These are phyloP conservation scores for Epichloe glyceriae DNA, from an alignment of 2,329 filamentous ascomycete genomes.

Conservation along the genomic window DNA sequence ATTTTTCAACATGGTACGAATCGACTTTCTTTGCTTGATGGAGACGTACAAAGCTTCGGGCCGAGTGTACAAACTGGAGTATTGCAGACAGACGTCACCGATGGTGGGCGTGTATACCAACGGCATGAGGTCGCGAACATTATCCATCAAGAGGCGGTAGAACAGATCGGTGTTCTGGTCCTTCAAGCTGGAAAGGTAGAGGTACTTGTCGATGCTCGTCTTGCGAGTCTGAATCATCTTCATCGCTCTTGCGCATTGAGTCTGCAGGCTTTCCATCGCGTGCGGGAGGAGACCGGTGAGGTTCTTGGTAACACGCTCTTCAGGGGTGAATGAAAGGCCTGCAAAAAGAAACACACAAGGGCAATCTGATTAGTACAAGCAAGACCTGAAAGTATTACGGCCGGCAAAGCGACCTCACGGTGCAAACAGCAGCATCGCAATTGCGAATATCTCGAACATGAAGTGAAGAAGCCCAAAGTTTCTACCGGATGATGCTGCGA, in stretches of 20 bases:
- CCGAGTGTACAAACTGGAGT: slow-evolving; percentile 89
- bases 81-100: slow-evolving; percentile 91
- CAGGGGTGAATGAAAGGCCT: slow-evolving; percentile 53
- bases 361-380: background rate
- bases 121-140: slow-evolving; percentile 66
- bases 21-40: slow-evolving; percentile 83
- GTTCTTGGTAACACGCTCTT: slow-evolving; percentile 51
- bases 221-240: slow-evolving; percentile 59
- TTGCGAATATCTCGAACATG: background rate
- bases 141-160: slow-evolving; percentile 68
- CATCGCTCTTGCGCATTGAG: slow-evolving; percentile 53
- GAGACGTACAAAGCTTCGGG: slow-evolving; percentile 95
- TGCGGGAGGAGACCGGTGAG: slow-evolving; percentile 53
- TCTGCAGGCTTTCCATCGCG: slow-evolving; percentile 46
- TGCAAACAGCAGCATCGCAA: background rate
- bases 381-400: background rate
- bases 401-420: background rate
- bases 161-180: slow-evolving; percentile 68
- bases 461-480: background rate
- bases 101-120: slow-evolving; percentile 84
- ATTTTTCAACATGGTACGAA: slow-evolving; percentile 77
- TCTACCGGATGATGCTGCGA: background rate
- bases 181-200: slow-evolving; percentile 67
- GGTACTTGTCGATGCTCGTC: slow-evolving; percentile 68
- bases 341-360: slow-evolving; percentile 1